Conservation (phyloP, 768 basidiomycete genomes). For the Russula abietina region DNA sequence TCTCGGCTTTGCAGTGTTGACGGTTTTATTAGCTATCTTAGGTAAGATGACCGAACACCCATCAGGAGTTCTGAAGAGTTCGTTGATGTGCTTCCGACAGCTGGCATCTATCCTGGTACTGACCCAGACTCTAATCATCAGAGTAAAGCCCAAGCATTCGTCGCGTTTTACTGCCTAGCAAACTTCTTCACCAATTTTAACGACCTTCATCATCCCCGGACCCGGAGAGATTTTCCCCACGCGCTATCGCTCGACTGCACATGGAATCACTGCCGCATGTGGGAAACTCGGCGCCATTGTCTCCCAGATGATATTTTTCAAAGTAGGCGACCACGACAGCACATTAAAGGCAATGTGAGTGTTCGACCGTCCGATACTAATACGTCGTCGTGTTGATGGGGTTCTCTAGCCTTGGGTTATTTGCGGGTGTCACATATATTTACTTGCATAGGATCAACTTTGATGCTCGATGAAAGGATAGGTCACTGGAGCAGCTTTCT, state of each 20-base stretch:
- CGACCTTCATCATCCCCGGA: slow-evolving; percentile 40
- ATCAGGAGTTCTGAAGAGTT: slow-evolving; percentile 29
- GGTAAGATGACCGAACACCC: slow-evolving; percentile 38
- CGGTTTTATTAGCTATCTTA: slow-evolving; percentile 59
- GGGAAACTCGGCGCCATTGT: slow-evolving; percentile 44
- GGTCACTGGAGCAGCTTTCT: slow-evolving; percentile 33
- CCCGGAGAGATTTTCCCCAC: slow-evolving; percentile 45
- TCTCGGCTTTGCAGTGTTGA: slow-evolving; percentile 66
- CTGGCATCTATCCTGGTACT: slow-evolving; percentile 13
- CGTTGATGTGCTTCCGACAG: slow-evolving; percentile 23
- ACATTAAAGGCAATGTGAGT: too few relatives aligned
- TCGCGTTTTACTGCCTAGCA: slow-evolving; percentile 36
- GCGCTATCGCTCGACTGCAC: slow-evolving; percentile 38
- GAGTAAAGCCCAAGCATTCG: slow-evolving; percentile 31
- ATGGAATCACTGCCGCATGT: slow-evolving; percentile 40
- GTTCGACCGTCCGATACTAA: too few relatives aligned
- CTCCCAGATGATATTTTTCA: slow-evolving; percentile 36
- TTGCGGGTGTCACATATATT: slow-evolving; percentile 41
- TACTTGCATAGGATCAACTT: slow-evolving; percentile 38
- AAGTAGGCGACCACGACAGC: slow-evolving; percentile 6
- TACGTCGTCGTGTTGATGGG: too few relatives aligned
- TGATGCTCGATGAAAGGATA: slow-evolving; percentile 36
- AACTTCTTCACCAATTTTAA: slow-evolving; percentile 40
- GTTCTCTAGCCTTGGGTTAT: slow-evolving; percentile 35
- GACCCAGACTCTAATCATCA: slow-evolving; percentile 33